Percentiles rank a stretch among this genome's conserved stretches.
Evolutionary conservation across 78 protist genomes (phyloP).

Genomic region (Neovahlkampfia damariscottae): DNA sequence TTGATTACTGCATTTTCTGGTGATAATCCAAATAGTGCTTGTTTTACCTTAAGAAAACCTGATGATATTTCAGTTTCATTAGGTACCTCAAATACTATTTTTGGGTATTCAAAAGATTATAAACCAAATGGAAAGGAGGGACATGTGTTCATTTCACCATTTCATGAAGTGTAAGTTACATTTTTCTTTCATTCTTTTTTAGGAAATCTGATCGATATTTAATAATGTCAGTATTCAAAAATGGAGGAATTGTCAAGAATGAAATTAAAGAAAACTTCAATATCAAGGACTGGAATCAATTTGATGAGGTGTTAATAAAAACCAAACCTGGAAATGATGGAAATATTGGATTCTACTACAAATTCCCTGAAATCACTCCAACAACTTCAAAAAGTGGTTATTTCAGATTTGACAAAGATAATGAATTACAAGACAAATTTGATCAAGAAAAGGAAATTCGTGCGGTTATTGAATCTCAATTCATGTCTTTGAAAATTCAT

Average conservation of each 20-base stretch:
- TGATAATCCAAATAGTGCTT: conserved; percentile 13
- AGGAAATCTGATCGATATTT: conserved; percentile 10
- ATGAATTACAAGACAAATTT: not conserved
- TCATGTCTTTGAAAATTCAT: conserved; percentile 20
- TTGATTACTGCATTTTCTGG: conserved; percentile 6
- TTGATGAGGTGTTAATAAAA: not conserved
- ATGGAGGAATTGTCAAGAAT: conserved; percentile 8
- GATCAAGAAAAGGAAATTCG: not conserved
- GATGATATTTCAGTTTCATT: conserved; percentile 10
- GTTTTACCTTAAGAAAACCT: not conserved
- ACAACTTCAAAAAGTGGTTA: not conserved
- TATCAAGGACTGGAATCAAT: conserved; percentile 2
- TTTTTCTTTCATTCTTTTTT: too few species aligned
- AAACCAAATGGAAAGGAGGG: conserved; percentile 2
- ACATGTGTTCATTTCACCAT: conserved; percentile 12
- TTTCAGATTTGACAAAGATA: not conserved
- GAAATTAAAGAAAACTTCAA: not conserved
- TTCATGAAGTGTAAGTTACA: conserved; percentile 2
- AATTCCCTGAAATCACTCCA: conserved; percentile 20
- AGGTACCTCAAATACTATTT: conserved; percentile 28
- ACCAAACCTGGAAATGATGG: not conserved
- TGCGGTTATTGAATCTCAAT: conserved; percentile 19
- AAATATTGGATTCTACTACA: conserved; percentile 18
- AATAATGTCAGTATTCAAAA: conserved; percentile 17
- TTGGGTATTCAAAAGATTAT: not conserved